Evolutionary conservation across 1,284 basidiomycete genomes (phyloP).

Genomic region (Ceratobasidium sp.): DNA sequence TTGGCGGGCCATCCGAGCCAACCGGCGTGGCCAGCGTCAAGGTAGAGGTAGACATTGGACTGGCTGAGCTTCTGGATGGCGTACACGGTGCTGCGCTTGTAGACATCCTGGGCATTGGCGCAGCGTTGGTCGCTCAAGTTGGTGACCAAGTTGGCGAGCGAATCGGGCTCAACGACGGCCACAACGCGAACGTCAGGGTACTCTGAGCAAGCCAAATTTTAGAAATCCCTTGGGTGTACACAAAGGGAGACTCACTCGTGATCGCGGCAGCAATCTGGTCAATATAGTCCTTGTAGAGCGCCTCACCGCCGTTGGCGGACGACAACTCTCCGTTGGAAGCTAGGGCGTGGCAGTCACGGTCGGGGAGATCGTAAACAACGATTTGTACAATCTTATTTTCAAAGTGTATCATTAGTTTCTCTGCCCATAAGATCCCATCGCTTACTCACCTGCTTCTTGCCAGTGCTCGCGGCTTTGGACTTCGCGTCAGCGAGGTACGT

Average conservation of each 20-base stretch:
- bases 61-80: constrained; percentile 66
- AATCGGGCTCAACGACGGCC: constrained; percentile 73
- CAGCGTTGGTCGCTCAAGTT: constrained; percentile 70
- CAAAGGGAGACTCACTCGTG: constrained; percentile 57
- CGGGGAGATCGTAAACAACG: constrained; percentile 70
- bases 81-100: constrained; percentile 66
- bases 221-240: background rate
- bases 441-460: constrained; percentile 57
- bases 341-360: constrained; percentile 52
- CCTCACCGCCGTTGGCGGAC: constrained; percentile 50
- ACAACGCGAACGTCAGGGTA: constrained; percentile 70
- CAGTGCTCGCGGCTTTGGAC: constrained; percentile 54
- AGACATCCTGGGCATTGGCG: constrained; percentile 63
- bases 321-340: constrained; percentile 40
- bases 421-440: background rate
- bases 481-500: constrained; percentile 65
- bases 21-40: constrained; percentile 69
- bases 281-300: constrained; percentile 67
- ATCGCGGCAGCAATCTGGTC: constrained; percentile 69
- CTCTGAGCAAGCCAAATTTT: constrained; percentile 53
- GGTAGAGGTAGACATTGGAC: constrained; percentile 55
- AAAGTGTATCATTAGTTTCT: background rate
- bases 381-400: constrained; percentile 64
- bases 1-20: constrained; percentile 77
- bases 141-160: constrained; percentile 69